Conservation (phyloP, 1,139 yeast species). For the Magnusiomyces fungicola region DNA sequence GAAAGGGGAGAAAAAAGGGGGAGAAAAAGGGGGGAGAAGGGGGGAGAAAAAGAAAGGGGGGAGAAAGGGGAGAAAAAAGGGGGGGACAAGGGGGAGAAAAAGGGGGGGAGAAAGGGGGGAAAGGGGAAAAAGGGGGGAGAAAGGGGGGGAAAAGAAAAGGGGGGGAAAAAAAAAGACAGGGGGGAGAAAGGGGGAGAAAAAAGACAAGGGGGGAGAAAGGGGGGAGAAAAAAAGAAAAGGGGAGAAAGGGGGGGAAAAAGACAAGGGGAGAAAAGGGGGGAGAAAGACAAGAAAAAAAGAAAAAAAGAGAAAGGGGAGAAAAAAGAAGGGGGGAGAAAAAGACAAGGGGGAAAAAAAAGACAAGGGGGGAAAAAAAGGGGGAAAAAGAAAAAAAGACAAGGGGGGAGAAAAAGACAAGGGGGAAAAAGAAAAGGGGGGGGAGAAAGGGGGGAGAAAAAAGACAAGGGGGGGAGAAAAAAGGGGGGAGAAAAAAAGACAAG, state of each 20-base stretch:
- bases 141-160: neutral
- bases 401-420: too few species aligned
- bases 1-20: too few species aligned
- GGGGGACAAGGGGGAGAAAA: neutral
- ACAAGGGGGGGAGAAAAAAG: neutral
- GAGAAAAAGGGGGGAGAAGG: too few species aligned
- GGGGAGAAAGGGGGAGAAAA: neutral
- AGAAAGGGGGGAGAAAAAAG: too few species aligned
- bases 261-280: neutral
- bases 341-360: too few species aligned
- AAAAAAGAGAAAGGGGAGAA: neutral
- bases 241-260: neutral
- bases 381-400: too few species aligned
- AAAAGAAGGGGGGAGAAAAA: neutral
- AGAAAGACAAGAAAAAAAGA: neutral
- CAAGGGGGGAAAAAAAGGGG: too few species aligned
- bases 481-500: neutral
- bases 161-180: neutral
- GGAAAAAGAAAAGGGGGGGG: too few species aligned
- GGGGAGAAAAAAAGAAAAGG: neutral
- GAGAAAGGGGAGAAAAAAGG: neutral
- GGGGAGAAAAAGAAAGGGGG: neutral
- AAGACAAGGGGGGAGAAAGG: neutral
- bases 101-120: neutral
- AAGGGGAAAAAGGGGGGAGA: neutral